These are phyloP conservation scores for Boletus calvinii DNA, from an alignment of 1,284 basidiomycete species.

Conservation along the genomic window DNA sequence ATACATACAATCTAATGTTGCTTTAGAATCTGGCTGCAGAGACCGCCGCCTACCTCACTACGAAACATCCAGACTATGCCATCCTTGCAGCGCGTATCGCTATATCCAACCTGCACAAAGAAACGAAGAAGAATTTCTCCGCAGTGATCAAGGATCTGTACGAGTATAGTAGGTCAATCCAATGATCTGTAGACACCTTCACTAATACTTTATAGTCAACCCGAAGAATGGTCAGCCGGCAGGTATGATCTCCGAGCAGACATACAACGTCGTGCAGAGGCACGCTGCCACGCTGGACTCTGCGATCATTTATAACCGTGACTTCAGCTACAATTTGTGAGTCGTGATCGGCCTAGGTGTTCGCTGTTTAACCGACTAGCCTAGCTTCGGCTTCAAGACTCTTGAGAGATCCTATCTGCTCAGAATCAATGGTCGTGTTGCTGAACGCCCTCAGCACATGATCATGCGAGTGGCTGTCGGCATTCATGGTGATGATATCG, in stretches of 20 bases:
- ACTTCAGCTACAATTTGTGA: conserved; percentile 95
- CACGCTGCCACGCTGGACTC: conserved; percentile 88
- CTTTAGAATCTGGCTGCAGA: conserved; percentile 88
- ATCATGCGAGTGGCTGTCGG: conserved; percentile 99
- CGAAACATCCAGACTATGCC: conserved; percentile 96
- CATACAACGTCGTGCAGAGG: conserved; percentile 80
- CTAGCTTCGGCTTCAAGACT: conserved; percentile 98
- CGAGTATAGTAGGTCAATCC: conserved; percentile 67
- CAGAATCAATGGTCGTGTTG: conserved; percentile 91
- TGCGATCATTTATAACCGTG: conserved; percentile 96
- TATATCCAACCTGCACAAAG: conserved; percentile 98
- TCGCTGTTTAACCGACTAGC: conserved; percentile 2
- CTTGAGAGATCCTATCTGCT: conserved; percentile 98
- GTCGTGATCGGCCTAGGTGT: conserved; percentile 27
- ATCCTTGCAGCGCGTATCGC: conserved; percentile 98
- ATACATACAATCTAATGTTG: conserved; percentile 11
- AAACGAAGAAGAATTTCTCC: conserved; percentile 97
- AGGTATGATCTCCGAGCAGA: conserved; percentile 91
- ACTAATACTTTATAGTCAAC: conserved; percentile 65
- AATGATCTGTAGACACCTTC: conserved; percentile 3
- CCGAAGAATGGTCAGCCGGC: conserved; percentile 90
- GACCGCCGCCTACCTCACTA: conserved; percentile 97
- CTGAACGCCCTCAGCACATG: conserved; percentile 98
- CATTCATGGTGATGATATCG: conserved; percentile 91
- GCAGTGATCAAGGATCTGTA: conserved; percentile 91